Evolutionary conservation across 768 basidiomycete genomes (phyloP).

Genomic region (Mycena pura): DNA sequence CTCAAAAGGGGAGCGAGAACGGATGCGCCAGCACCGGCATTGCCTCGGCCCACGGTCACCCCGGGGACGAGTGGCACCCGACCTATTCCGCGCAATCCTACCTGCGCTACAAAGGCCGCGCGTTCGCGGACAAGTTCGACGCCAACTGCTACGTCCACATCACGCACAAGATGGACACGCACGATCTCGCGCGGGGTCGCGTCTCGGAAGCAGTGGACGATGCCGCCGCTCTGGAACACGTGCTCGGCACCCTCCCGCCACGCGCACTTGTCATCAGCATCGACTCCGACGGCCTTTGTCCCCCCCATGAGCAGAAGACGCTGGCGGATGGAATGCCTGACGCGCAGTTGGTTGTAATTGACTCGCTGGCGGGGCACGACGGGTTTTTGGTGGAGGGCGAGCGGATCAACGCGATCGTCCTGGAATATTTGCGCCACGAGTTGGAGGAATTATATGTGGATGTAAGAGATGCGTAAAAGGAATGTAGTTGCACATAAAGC

Average conservation of each 20-base stretch:
- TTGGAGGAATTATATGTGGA: slow-evolving; percentile 70
- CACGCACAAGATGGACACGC: slow-evolving; percentile 93
- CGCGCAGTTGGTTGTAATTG: slow-evolving; percentile 82
- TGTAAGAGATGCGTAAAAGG: not conserved
- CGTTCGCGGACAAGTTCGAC: slow-evolving; percentile 93
- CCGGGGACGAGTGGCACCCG: slow-evolving; percentile 51
- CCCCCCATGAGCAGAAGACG: slow-evolving; percentile 83
- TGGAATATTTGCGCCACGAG: slow-evolving; percentile 73
- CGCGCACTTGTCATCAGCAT: slow-evolving; percentile 87
- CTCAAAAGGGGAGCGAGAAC: slow-evolving; percentile 61
- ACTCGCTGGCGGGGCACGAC: slow-evolving; percentile 91
- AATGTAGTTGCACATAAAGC: not conserved
- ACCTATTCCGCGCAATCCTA: slow-evolving; percentile 96
- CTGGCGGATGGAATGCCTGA: slow-evolving; percentile 81
- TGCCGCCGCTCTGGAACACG: slow-evolving; percentile 52
- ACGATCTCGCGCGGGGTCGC: slow-evolving; percentile 82
- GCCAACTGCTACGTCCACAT: slow-evolving; percentile 89
- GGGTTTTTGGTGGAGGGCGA: slow-evolving; percentile 97
- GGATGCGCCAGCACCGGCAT: slow-evolving; percentile 9
- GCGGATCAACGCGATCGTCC: slow-evolving; percentile 81
- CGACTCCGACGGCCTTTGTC: slow-evolving; percentile 93
- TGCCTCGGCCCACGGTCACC: slow-evolving; percentile 74
- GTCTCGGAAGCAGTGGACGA: slow-evolving; percentile 28
- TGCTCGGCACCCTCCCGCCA: slow-evolving; percentile 74
- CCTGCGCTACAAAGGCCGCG: slow-evolving; percentile 95